Evolutionary conservation across 768 basidiomycete genomes (phyloP), one percentile per base, ranked within the genome.

Genomic region (Scleroderma bovista): DNA sequence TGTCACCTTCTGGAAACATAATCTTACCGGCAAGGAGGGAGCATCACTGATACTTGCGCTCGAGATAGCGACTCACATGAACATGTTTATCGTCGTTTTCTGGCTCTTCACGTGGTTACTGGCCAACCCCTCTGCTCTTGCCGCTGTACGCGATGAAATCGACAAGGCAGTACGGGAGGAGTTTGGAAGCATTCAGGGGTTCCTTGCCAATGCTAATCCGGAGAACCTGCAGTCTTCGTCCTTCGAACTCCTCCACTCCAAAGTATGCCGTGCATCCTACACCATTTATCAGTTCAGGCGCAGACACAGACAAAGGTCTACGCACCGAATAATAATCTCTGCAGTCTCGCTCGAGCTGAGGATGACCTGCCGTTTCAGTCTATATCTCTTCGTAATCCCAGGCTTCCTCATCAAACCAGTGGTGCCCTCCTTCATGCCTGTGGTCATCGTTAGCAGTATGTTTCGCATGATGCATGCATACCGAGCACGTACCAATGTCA

Each of bases 241-340:
- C 3, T 58, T 65, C 37, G 5, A 19, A 15, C 24, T 65, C n/a
- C n/a, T 40, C 19, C 23, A 43, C 17, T 43, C 15, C 24, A 43
- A 54, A 95, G 75, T 57, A 96, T 95, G 64, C 95, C 91, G 59
- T 97, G 93, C 44, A 95, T 92, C 48, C 89, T 93, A 51, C 9
- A 45, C 24, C 26, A 44, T 11, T 29, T 32, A 51, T 56, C 43
- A 54, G 46, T 34, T 23, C 37, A 44, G 10, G 43, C 46, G 32
- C 19, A 6, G 9, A 5, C 10, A 53, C 9, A 39, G 37, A 17
- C 32, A n/a, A 45, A 17, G 44, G 44, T 8, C 2, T 7, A 67
- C 81, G 23, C 70, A 88, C 87, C 95, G 80, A 55, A 99, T 80
- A 58, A 99, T 97, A 95, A 98, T 98, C 75, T 98, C 96, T 2